Evolutionary conservation across 169 alveolate species (phyloP), one percentile per base, ranked within the genome.

Genomic region (Eimeria tenella): DNA sequence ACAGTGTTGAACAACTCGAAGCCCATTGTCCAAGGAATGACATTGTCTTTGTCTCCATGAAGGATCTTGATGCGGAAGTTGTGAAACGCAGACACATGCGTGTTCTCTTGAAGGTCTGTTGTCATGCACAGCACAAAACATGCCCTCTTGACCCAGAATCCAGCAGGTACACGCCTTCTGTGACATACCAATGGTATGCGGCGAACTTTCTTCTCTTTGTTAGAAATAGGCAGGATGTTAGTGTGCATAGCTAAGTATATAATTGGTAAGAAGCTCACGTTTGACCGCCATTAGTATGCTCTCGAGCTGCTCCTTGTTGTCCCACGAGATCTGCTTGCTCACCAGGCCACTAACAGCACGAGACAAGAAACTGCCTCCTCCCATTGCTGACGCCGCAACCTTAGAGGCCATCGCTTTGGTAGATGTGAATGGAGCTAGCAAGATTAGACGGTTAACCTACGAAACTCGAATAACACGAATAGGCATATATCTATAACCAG

Each of bases 11-110:
- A 83, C n/a, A 90, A 58, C 75, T 90, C 94, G 17, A 19, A 70
- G 13, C 92, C 89, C 94, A 90, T 90, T 11, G 91, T 77, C 94
- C 94, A 90, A 19, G 89, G 89, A 21, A 90, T 90, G 71, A 90
- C 83, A 62, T 13, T 75, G 73, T 90, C 94, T 7, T 75, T 42
- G 55, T 90, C 94, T 55, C 94, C 94, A 50, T 90, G 94, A 65
- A 71, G 90, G 11, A 90, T 79, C 15, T 90, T 71, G 31, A 90
- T 21, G 77, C 94, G 94, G 56, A 90, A 81, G 73, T 90, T 81
- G 15, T 50, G 58, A 90, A 90, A 90, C 58, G 56, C 74, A 55
- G 71, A 49, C 53, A 63, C 82, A 8, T 70, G 86, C 19, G 93
- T 17, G 71, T n/a, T 56, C 55, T 53, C 31, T 53, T 74, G 49